Conservation (phyloP, 139 green algal genomes). For the Desmodesmus armatus region DNA sequence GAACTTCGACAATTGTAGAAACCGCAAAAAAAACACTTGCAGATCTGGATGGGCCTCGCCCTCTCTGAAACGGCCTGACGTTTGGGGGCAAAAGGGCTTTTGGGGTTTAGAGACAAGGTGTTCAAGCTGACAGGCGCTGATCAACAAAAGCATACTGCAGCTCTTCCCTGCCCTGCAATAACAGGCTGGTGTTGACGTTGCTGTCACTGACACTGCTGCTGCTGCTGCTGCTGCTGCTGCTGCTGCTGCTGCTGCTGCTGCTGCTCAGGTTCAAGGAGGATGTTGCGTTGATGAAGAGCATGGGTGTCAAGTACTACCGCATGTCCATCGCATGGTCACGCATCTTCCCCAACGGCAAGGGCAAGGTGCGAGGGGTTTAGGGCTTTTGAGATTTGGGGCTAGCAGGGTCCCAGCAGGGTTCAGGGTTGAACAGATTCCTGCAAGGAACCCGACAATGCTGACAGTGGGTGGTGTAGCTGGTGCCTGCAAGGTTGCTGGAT, state of each 20-base stretch:
- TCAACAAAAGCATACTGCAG: too few relatives aligned
- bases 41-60: too few relatives aligned
- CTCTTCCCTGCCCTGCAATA: too few relatives aligned
- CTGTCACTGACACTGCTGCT: not conserved
- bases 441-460: not conserved
- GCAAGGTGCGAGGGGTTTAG: slow-evolving; percentile 33
- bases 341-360: slow-evolving; percentile 54
- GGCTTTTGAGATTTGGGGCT: not conserved
- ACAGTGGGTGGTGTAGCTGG: not conserved
- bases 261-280: slow-evolving; percentile 55
- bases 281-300: slow-evolving; percentile 53
- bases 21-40: too few relatives aligned
- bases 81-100: too few relatives aligned
- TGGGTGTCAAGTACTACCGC: slow-evolving; percentile 65
- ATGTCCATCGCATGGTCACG: slow-evolving; percentile 64
- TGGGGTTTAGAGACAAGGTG: too few relatives aligned
- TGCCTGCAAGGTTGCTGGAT: not conserved
- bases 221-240: not conserved
- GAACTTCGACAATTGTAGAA: too few relatives aligned
- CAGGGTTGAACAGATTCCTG: not conserved
- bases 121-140: too few relatives aligned
- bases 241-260: not conserved
- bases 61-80: too few relatives aligned
- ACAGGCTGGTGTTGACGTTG: not conserved
- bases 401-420: not conserved